Percentiles rank a stretch among this genome's conserved stretches.
Evolutionary conservation across 176 grass and related monocot species (phyloP).

Genomic region (Secale cereale): DNA sequence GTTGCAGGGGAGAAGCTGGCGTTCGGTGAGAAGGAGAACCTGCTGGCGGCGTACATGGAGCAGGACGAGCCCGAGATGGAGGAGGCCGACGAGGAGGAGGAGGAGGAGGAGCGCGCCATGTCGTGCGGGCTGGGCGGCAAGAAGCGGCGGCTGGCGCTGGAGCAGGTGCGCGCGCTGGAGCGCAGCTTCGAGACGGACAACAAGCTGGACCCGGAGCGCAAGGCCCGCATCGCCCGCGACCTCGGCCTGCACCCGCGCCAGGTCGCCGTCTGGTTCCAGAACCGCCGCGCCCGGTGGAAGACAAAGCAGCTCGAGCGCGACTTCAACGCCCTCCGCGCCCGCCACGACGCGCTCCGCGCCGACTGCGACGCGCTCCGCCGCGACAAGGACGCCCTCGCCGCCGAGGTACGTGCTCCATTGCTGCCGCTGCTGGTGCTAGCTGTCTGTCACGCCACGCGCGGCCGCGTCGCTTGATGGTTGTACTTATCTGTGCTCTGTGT

Average conservation of each 20-base stretch:
- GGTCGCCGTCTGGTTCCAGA: constrained; percentile 97
- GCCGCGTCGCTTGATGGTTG: not conserved
- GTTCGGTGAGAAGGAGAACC: constrained; percentile 15
- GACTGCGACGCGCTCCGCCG: constrained; percentile 72
- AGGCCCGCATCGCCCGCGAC: constrained; percentile 65
- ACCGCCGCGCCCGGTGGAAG: constrained; percentile 94
- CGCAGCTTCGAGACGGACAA: constrained; percentile 61
- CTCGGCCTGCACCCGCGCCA: constrained; percentile 86
- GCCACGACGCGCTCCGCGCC: constrained; percentile 61
- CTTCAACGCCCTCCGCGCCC: constrained; percentile 53
- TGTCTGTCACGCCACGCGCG: not conserved
- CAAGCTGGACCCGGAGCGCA: constrained; percentile 70
- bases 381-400: constrained; percentile 69
- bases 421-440: not conserved
- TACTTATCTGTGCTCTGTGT: not conserved
- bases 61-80: constrained; percentile 30
- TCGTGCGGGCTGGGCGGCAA: constrained; percentile 50
- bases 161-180: constrained; percentile 62
- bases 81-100: constrained; percentile 30
- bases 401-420: constrained; percentile 27
- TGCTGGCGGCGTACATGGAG: constrained; percentile 21
- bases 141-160: constrained; percentile 47
- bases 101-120: constrained; percentile 10
- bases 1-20: constrained; percentile 27
- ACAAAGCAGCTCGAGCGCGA: constrained; percentile 90